Base-by-base conservation (phyloP, 2,329 filamentous ascomycete species). In the Claviceps sp. region DNA sequence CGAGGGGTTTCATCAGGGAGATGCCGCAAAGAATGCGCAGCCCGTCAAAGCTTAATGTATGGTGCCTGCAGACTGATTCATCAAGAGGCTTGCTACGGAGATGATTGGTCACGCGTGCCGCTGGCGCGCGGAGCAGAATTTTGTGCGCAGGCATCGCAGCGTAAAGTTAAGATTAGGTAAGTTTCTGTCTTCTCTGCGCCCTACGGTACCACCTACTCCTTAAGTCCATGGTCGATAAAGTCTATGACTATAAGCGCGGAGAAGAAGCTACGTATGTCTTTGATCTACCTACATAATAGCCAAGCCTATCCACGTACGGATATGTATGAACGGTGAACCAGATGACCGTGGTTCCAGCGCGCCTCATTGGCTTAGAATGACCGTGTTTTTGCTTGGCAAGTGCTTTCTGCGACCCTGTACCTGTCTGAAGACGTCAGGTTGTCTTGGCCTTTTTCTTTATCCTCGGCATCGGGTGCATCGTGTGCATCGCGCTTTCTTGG, bases 401-500 rank as follows among this genome's bases (percentile, higher is more conserved):
- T 14, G 17, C 45, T 34, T 49, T 43, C 39, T 50, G 48, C 48
- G 3, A 26, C 17, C 37, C 19, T 37, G 39, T 50, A 26, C 48
- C 48, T 50, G 48, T n/a, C 26, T 43, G 40, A 50, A 16, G 50
- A 52, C 50, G 38, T 26, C 47, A 37, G 10, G 42, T 11, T 40
- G 30, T 39, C 51, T 40, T 39, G 38, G 40, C 47, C 8, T 30
- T 30, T n/a, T n/a, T 16, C 6, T 30, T 26, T 16, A 48, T 44
- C 43, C 45, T 48, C 44, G 46, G 46, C 49, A 39, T 48, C 38
- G 34, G 43, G 43, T 24, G 24, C 24, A 14, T n/a, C 4, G 24
- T 24, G 24, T 42, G 41, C 26, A 30, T 11, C 30, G 30, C 30
- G 30, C 30, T 30, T 46, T 50, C 52, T 52, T 55, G 49, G 50